Evolutionary conservation across 805 yeast genomes (phyloP).

Genomic region (Candida maris): DNA sequence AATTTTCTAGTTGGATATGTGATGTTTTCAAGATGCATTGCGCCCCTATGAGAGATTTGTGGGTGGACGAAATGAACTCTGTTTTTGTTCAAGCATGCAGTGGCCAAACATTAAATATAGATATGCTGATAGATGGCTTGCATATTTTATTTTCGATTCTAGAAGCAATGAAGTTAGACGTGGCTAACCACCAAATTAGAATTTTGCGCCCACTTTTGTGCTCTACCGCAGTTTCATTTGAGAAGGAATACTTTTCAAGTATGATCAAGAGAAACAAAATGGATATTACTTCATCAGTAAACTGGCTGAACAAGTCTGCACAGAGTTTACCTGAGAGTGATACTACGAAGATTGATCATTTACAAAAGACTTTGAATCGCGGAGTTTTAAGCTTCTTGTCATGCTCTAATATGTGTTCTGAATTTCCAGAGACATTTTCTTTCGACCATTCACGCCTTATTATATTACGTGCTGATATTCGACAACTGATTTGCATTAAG

Average conservation of each 20-base stretch:
- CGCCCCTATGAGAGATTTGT: constrained; percentile 91
- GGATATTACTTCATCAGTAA: constrained; percentile 54
- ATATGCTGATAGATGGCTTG: constrained; percentile 67
- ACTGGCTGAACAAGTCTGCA: constrained; percentile 55
- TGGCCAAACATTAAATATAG: constrained; percentile 20
- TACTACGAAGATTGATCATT: constrained; percentile 5
- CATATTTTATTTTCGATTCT: constrained; percentile 74
- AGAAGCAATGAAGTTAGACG: constrained; percentile 93
- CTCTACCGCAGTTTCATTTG: constrained; percentile 85
- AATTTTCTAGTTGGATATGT: constrained; percentile 71
- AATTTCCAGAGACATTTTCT: constrained; percentile 78
- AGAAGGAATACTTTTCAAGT: constrained; percentile 71
- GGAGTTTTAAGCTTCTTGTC: constrained; percentile 64
- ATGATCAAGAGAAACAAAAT: constrained; percentile 53
- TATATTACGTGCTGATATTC: constrained; percentile 75
- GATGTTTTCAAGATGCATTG: constrained; percentile 81
- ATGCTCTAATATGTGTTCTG: constrained; percentile 76
- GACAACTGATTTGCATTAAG: constrained; percentile 79
- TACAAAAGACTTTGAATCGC: constrained; percentile 38
- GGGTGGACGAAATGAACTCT: constrained; percentile 79
- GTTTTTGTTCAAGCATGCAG: constrained; percentile 47
- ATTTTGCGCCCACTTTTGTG: constrained; percentile 78
- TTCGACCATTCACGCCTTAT: constrained; percentile 82
- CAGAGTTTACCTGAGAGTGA: neutral
- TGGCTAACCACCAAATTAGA: constrained; percentile 91